Percentiles rank a stretch among this genome's conserved stretches.
Conservation (phyloP, 495 filamentous ascomycete genomes). For the Aspergillus olivimuriae region DNA sequence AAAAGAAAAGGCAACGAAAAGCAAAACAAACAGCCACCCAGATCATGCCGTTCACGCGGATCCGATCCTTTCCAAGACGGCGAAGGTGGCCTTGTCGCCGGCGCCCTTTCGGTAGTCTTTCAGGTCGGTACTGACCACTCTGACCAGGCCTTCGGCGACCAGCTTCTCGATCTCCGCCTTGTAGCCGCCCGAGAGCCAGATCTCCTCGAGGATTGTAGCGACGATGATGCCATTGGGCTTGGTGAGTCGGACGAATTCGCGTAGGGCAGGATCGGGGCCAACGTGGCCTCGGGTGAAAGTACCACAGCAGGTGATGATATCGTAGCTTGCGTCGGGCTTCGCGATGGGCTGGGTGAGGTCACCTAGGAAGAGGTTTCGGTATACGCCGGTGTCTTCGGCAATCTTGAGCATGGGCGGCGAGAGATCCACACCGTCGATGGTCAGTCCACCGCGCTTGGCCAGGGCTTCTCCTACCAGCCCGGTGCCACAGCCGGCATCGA, state of each 20-base stretch:
- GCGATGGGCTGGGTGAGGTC: constrained; percentile 32
- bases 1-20: neutral
- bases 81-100: constrained; percentile 31
- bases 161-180: constrained; percentile 32
- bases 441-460: constrained; percentile 17
- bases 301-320: constrained; percentile 39
- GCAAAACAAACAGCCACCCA: neutral
- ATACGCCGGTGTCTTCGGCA: constrained; percentile 33
- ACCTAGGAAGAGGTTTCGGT: constrained; percentile 28
- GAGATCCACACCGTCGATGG: constrained; percentile 39
- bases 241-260: constrained; percentile 35
- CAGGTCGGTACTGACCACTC: constrained; percentile 27
- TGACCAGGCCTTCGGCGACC: constrained; percentile 19
- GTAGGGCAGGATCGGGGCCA: constrained; percentile 33
- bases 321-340: constrained; percentile 28
- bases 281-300: constrained; percentile 45
- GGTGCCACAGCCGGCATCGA: constrained; percentile 46
- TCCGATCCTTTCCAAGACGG: constrained; percentile 32
- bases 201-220: constrained; percentile 36
- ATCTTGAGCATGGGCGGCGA: constrained; percentile 37
- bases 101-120: constrained; percentile 33
- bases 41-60: neutral
- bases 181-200: constrained; percentile 35
- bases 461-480: constrained; percentile 37
- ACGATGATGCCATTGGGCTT: constrained; percentile 34